Evolutionary conservation across 1,284 basidiomycete genomes (phyloP).

Genomic region (Waitea zeae): DNA sequence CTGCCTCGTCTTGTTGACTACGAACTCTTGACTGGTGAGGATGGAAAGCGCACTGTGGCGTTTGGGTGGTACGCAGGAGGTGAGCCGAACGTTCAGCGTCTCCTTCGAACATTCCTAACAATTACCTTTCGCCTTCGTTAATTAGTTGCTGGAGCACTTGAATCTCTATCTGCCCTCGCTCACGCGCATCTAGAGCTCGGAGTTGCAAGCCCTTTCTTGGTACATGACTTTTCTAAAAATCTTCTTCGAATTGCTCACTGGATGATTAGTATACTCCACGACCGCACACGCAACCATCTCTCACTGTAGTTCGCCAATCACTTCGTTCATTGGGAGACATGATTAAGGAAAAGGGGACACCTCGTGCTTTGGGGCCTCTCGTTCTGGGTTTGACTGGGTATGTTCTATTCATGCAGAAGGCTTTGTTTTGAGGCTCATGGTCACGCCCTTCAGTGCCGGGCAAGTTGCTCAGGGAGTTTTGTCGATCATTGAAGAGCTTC

Average conservation of each 20-base stretch:
- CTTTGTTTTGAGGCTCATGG: too few species aligned
- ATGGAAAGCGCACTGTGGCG: slow-evolving; percentile 65
- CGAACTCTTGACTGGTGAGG: slow-evolving; percentile 51
- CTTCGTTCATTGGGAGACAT: slow-evolving; percentile 41
- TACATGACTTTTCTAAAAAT: slow-evolving; percentile 17
- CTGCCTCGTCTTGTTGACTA: slow-evolving; percentile 62
- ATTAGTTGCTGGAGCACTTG: slow-evolving; percentile 67
- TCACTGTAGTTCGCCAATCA: slow-evolving; percentile 38
- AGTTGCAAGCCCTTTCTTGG: slow-evolving; percentile 68
- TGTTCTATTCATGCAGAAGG: slow-evolving; percentile 8
- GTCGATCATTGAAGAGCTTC: slow-evolving; percentile 56
- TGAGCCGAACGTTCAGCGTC: slow-evolving; percentile 14
- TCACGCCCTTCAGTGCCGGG: slow-evolving; percentile 34
- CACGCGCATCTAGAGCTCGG: slow-evolving; percentile 65
- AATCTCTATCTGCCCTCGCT: slow-evolving; percentile 65
- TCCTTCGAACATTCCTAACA: neutral
- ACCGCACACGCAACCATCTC: slow-evolving; percentile 53
- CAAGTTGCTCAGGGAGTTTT: slow-evolving; percentile 67
- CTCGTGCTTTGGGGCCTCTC: slow-evolving; percentile 50
- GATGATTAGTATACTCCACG: slow-evolving; percentile 51
- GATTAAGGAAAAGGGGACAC: slow-evolving; percentile 43
- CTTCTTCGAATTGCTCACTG: slow-evolving; percentile 1
- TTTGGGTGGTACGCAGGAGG: slow-evolving; percentile 86
- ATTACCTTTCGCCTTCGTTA: neutral
- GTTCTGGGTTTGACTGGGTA: slow-evolving; percentile 77